Percentiles rank a stretch among this genome's conserved stretches.
Evolutionary conservation across 768 basidiomycete genomes (phyloP).

Genomic region (Tricholoma matsutake): DNA sequence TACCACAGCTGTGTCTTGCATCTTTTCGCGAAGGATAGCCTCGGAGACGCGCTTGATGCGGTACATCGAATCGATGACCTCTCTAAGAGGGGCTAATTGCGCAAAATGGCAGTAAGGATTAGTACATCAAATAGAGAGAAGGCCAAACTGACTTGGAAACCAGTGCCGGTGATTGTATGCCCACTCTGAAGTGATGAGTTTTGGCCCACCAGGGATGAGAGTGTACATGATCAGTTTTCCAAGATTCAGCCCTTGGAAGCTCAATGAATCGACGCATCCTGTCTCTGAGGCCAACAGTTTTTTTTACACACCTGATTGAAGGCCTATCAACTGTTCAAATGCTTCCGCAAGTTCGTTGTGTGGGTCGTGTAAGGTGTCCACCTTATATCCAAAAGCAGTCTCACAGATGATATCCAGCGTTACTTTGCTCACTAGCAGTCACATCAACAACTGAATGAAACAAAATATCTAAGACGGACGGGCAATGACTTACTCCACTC

Average conservation of each 20-base stretch:
- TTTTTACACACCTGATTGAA: slow-evolving; percentile 32
- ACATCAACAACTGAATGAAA: not conserved
- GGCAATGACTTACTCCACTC: slow-evolving; percentile 45
- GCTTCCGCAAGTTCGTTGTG: slow-evolving; percentile 46
- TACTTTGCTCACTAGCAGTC: slow-evolving; percentile 42
- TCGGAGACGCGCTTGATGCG: slow-evolving; percentile 39
- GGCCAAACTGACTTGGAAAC: slow-evolving; percentile 20
- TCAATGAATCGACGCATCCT: not conserved
- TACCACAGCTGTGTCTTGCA: slow-evolving; percentile 30
- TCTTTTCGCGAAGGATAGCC: slow-evolving; percentile 39
- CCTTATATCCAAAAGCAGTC: slow-evolving; percentile 46
- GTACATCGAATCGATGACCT: slow-evolving; percentile 38
- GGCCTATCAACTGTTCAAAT: slow-evolving; percentile 39
- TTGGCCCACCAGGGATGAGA: slow-evolving; percentile 34
- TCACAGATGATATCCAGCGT: slow-evolving; percentile 53
- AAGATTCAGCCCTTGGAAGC: slow-evolving; percentile 25
- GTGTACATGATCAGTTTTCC: slow-evolving; percentile 34
- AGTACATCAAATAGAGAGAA: slow-evolving; percentile 15
- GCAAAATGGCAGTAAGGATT: not conserved
- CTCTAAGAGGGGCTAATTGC: slow-evolving; percentile 16
- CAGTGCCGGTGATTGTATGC: slow-evolving; percentile 33
- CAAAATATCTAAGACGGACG: not conserved
- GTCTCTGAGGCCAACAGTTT: not conserved
- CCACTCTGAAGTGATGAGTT: slow-evolving; percentile 32
- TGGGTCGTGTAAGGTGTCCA: slow-evolving; percentile 44